Evolutionary conservation across 108 stramenopile genomes (phyloP).

Genomic region (Epithemia pelagica): DNA sequence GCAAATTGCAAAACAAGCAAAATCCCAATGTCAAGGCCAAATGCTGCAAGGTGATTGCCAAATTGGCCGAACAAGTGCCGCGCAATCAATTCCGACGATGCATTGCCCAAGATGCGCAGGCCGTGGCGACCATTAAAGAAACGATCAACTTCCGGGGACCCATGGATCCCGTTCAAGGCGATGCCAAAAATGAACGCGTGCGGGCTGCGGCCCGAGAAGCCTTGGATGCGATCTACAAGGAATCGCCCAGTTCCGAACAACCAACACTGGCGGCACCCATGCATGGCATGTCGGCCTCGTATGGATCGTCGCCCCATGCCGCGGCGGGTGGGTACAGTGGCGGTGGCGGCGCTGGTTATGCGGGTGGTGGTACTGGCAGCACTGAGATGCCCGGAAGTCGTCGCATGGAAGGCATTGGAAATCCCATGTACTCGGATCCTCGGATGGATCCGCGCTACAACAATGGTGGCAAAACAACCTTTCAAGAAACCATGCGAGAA

Average conservation of each 20-base stretch:
- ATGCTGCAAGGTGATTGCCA: slow-evolving; percentile 75
- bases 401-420: slow-evolving; percentile 87
- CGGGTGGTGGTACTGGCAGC: slow-evolving; percentile 9
- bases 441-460: slow-evolving; percentile 29
- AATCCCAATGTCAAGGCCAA: slow-evolving; percentile 92
- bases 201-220: slow-evolving; percentile 92
- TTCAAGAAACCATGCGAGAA: slow-evolving; percentile 36
- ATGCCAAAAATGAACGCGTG: slow-evolving; percentile 85
- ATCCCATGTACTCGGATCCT: slow-evolving; percentile 85
- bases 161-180: slow-evolving; percentile 92
- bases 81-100: slow-evolving; percentile 87
- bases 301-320: slow-evolving; percentile 20
- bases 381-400: slow-evolving; percentile 11
- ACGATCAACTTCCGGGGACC: slow-evolving; percentile 82
- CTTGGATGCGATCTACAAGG: slow-evolving; percentile 87
- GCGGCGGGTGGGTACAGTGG: slow-evolving; percentile 12
- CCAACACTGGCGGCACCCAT: not conserved
- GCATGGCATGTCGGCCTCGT: slow-evolving; percentile 22
- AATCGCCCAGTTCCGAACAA: slow-evolving; percentile 34
- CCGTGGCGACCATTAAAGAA: slow-evolving; percentile 78
- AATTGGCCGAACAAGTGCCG: slow-evolving; percentile 37
- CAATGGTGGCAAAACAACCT: slow-evolving; percentile 12
- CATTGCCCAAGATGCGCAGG: slow-evolving; percentile 60
- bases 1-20: slow-evolving; percentile 62
- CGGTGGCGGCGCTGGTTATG: slow-evolving; percentile 16